Percentiles rank a stretch among this genome's conserved stretches.
phyloP scores from a whole-genome alignment of 148 eudicot genomes.

The Camellia sinensis region DNA sequence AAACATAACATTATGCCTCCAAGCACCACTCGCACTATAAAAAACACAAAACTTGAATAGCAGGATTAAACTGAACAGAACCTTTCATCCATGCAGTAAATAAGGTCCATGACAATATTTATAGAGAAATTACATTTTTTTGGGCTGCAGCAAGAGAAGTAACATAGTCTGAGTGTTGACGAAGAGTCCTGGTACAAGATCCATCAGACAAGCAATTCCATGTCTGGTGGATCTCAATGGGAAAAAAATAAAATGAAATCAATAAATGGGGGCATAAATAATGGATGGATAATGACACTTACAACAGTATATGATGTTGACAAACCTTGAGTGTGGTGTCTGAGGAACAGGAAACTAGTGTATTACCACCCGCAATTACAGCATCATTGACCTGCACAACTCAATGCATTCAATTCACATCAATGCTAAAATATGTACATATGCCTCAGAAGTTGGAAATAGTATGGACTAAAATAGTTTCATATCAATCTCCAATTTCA shows the following conservation, averaged over 20 bases:
- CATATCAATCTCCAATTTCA: neutral
- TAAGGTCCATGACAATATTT: neutral
- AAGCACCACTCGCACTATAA: slow-evolving; percentile 14
- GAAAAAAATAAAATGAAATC: slow-evolving; percentile 3
- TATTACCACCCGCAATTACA: slow-evolving; percentile 71
- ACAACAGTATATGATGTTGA: neutral
- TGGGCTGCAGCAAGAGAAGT: slow-evolving; percentile 89
- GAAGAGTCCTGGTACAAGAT: slow-evolving; percentile 71
- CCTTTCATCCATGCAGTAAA: neutral
- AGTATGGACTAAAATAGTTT: neutral
- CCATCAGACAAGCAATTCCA: slow-evolving; percentile 82
- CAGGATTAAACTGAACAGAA: neutral
- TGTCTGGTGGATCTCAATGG: slow-evolving; percentile 42
- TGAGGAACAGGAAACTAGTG: slow-evolving; percentile 94
- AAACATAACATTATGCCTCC: neutral
- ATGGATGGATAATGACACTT: neutral
- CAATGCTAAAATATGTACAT: neutral
- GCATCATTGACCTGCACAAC: slow-evolving; percentile 86
- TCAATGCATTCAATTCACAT: slow-evolving; percentile 11
- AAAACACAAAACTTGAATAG: slow-evolving; percentile 1
- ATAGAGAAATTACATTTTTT: slow-evolving; percentile 59
- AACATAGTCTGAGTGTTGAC: slow-evolving; percentile 94
- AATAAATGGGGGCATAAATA: neutral
- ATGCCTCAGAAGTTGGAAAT: neutral
- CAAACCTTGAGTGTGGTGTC: slow-evolving; percentile 89